A percentile compares a stretch with the other conserved stretches of the same genome.
Conservation (phyloP, 345 rosid genomes). For the Laguncularia racemosa region DNA sequence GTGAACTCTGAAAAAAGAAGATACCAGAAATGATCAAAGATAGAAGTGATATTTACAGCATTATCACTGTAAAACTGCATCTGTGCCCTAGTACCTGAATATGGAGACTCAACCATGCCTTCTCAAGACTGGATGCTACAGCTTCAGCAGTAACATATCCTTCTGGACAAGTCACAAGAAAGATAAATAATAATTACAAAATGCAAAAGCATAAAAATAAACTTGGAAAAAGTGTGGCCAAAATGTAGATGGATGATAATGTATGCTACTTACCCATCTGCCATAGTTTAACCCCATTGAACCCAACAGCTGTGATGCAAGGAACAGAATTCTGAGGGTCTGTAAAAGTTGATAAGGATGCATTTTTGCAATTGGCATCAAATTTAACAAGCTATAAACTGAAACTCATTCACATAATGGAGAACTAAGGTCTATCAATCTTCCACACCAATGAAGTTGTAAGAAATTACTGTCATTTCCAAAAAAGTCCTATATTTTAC, state of each 20-base stretch:
- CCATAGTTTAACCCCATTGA: constrained; percentile 82
- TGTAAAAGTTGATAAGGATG: constrained; percentile 52
- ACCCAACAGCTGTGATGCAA: constrained; percentile 70
- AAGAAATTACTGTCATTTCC: too few species aligned
- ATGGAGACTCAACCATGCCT: constrained; percentile 80
- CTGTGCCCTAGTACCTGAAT: constrained; percentile 43
- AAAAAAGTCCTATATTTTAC: background rate
- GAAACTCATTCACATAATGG: too few species aligned
- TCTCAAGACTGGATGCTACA: constrained; percentile 64
- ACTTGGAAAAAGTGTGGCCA: background rate
- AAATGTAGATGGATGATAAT: too few species aligned
- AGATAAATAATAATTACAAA: constrained; percentile 6
- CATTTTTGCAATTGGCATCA: constrained; percentile 4
- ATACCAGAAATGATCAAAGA: background rate
- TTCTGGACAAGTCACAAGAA: constrained; percentile 30
- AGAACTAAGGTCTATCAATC: too few species aligned
- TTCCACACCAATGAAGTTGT: too few species aligned
- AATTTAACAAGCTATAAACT: background rate
- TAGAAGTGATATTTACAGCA: background rate
- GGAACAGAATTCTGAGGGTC: constrained; percentile 75
- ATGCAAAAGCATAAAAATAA: background rate
- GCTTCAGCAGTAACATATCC: constrained; percentile 68
- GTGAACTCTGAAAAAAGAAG: too few species aligned
- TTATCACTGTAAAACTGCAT: background rate
- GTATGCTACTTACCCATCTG: constrained; percentile 39